Conservation (phyloP, 257 asterid genomes). For the Euphrasia confusa region DNA sequence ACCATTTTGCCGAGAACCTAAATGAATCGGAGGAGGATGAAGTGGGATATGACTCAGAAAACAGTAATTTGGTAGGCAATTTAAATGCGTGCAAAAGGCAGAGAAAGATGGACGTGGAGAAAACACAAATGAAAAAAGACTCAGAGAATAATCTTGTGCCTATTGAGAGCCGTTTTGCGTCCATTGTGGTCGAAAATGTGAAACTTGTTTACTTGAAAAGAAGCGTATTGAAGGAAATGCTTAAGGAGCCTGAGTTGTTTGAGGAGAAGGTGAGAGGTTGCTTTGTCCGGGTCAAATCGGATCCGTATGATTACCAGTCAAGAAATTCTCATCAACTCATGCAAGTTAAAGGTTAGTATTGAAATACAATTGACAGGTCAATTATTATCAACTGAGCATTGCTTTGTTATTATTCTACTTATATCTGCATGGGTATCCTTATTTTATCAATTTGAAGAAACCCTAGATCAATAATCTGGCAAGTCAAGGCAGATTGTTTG, state of each 20-base stretch:
- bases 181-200: conserved; percentile 56
- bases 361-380: background rate
- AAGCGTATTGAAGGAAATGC: conserved; percentile 50
- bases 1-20: conserved; percentile 53
- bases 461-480: no score
- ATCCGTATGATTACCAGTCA: conserved; percentile 38
- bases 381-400: background rate
- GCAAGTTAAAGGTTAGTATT: conserved; percentile 71
- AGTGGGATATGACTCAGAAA: conserved; percentile 31
- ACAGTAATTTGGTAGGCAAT: conserved; percentile 20
- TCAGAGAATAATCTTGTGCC: conserved; percentile 24
- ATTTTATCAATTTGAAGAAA: no score
- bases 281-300: conserved; percentile 57
- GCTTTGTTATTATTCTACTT: no score
- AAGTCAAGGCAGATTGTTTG: no score
- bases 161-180: conserved; percentile 43
- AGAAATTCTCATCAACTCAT: conserved; percentile 52
- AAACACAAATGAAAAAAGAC: conserved; percentile 25
- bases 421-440: no score
- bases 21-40: conserved; percentile 54
- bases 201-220: conserved; percentile 77
- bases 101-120: conserved; percentile 30
- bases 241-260: conserved; percentile 50
- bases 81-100: conserved; percentile 29
- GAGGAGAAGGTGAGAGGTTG: conserved; percentile 69